A percentile compares a stretch with the other conserved stretches of the same genome.
These are phyloP conservation scores for Psidium guajava DNA, from an alignment of 345 rosid species.

Conservation along the genomic window DNA sequence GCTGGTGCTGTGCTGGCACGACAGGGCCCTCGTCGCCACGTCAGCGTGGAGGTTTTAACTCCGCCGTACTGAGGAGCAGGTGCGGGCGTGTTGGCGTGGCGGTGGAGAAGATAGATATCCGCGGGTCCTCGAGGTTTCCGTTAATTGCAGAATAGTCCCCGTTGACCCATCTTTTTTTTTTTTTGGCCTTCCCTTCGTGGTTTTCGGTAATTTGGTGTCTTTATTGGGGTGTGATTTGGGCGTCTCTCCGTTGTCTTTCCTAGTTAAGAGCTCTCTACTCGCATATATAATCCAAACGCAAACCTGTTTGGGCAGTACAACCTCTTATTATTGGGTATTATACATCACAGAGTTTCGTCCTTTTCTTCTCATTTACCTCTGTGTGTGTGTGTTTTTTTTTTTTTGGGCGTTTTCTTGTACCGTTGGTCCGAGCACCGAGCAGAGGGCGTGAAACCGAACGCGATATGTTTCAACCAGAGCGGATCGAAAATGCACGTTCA, in stretches of 20 bases:
- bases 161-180: not conserved
- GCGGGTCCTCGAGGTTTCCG: not conserved
- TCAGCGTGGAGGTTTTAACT: conserved; percentile 66
- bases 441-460: not conserved
- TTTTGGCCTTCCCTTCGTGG: not conserved
- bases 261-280: not conserved
- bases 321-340: not conserved
- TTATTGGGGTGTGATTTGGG: not conserved
- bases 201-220: not conserved
- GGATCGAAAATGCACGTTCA: not conserved
- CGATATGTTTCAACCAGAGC: not conserved
- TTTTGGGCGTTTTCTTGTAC: not conserved
- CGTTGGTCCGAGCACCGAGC: not conserved
- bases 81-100: not conserved
- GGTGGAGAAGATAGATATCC: not conserved
- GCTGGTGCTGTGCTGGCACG: conserved; percentile 89
- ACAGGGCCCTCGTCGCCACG: conserved; percentile 67
- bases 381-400: not conserved
- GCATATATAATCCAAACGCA: not conserved
- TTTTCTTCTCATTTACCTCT: not conserved
- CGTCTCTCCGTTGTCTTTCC: not conserved
- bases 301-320: not conserved
- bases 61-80: not conserved
- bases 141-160: not conserved
- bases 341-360: not conserved